These are phyloP conservation scores for Zymoseptoria pseudotritici DNA, from an alignment of 2,329 filamentous ascomycete species.

Conservation along the genomic window DNA sequence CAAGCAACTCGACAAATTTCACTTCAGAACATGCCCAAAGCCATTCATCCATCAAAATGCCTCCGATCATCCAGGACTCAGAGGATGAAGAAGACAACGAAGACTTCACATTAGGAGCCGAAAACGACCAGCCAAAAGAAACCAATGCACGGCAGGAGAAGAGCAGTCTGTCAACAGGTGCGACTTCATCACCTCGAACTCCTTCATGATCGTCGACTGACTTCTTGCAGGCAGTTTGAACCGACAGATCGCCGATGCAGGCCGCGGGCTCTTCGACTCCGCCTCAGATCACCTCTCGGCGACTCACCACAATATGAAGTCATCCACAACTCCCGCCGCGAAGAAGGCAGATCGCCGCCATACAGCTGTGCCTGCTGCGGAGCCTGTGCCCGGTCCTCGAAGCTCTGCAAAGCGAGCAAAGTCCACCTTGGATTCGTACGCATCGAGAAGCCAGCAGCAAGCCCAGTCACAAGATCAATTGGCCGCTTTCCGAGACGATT, in stretches of 20 bases:
- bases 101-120: conserved; percentile 1
- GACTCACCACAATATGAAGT: conserved; percentile 5
- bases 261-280: conserved; percentile 19
- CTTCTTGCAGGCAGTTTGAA: conserved; percentile 13
- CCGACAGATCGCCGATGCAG: conserved; percentile 18
- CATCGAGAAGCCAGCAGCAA: not conserved
- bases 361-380: conserved; percentile 5
- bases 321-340: conserved; percentile 12
- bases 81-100: conserved; percentile 6
- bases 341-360: conserved; percentile 17
- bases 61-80: conserved; percentile 5
- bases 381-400: not conserved
- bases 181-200: not conserved
- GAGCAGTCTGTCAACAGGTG: conserved; percentile 13
- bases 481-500: conserved; percentile 10
- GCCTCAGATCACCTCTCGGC: conserved; percentile 3
- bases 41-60: conserved; percentile 3
- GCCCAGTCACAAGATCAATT: conserved; percentile 5
- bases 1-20: not conserved
- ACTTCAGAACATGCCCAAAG: not conserved
- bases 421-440: conserved; percentile 17
- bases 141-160: conserved; percentile 1
- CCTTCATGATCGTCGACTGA: conserved; percentile 3
- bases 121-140: not conserved
- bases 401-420: conserved; percentile 17